These are phyloP conservation scores for Taiozyma sp. DNA, from an alignment of 1,139 yeast genomes.

Conservation along the genomic window DNA sequence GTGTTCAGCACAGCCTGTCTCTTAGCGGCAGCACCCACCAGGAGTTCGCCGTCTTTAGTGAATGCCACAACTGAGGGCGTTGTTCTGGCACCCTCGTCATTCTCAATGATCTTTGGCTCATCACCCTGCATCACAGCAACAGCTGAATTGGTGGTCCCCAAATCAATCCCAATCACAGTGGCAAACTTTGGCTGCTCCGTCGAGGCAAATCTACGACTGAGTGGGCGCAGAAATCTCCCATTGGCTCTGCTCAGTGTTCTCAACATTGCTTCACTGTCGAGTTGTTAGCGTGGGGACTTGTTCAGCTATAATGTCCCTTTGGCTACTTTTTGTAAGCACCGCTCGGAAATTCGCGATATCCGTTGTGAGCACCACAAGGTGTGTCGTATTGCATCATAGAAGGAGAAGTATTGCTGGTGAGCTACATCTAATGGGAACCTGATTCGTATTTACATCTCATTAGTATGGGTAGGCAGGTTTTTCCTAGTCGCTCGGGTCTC, in stretches of 20 bases:
- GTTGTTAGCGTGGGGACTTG: not conserved
- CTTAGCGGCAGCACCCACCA: slow-evolving; percentile 64
- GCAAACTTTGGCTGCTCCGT: slow-evolving; percentile 5
- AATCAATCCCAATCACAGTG: slow-evolving; percentile 68
- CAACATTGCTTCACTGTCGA: not conserved
- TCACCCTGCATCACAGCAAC: slow-evolving; percentile 54
- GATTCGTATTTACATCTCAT: not conserved
- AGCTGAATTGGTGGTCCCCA: slow-evolving; percentile 82
- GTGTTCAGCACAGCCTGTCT: slow-evolving; percentile 65
- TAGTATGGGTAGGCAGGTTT: not conserved
- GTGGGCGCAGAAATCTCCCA: not conserved
- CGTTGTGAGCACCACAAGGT: not conserved
- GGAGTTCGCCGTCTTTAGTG: slow-evolving; percentile 34
- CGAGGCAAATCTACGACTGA: not conserved
- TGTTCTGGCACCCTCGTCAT: slow-evolving; percentile 63
- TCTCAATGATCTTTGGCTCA: slow-evolving; percentile 55
- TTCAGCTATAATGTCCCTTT: not conserved
- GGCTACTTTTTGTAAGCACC: not conserved
- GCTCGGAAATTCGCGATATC: not conserved
- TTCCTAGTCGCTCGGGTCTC: not conserved
- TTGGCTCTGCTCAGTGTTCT: not conserved
- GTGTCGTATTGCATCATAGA: not conserved
- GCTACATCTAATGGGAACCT: not conserved
- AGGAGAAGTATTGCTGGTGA: not conserved
- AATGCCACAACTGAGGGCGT: slow-evolving; percentile 74